Evolutionary conservation across 2,329 filamentous ascomycete genomes (phyloP), one percentile per base, ranked within the genome.

Genomic region (Phialocephala sp.): DNA sequence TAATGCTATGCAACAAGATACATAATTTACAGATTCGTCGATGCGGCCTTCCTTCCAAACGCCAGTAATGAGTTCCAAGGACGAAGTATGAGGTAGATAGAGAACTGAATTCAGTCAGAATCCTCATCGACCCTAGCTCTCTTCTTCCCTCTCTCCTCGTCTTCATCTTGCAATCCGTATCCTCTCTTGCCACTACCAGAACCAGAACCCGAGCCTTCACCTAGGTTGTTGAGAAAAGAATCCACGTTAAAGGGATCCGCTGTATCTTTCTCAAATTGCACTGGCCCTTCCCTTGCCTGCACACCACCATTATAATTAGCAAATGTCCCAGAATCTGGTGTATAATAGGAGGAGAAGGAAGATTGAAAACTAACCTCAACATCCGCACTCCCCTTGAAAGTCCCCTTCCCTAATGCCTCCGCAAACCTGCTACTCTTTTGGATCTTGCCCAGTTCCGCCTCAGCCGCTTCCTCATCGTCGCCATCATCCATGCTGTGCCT

Each of bases 221-320:
- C 82, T 74, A 84, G 93, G 77, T 97, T 93, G 41, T 88, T 90
- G 77, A 99, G 88, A 82, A 99, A 97, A 74, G 92, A 91, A 76
- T 97, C 93, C 72, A 98, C 95, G 59, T 96, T 94, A 78, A 98
- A 98, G 0, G 93, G 93, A 79, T 98, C 94, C 36, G 80, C 80
- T 0, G 80, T 85, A 61, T 97, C 94, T 79, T 94, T 97, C 79
- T 98, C 94, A 74, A 99, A 99, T 78, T 97, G 92, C 35, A 99
- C 95, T 0, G 95, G 95, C 5, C 95, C 95, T 73, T 96, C 92
- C 63, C 94, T 87, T 67, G 87, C 88, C 87, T 91, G 72, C 60
- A 56, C 59, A 60, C 56, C 45, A 58, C 69, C 72, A 67, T 18
- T 32, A 32, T 32, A 59, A 68, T 73, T 70, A 71, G 67, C 39